These are phyloP conservation scores for Saccharum hybrid DNA, from an alignment of 202 grass and related monocot genomes.

Conservation along the genomic window DNA sequence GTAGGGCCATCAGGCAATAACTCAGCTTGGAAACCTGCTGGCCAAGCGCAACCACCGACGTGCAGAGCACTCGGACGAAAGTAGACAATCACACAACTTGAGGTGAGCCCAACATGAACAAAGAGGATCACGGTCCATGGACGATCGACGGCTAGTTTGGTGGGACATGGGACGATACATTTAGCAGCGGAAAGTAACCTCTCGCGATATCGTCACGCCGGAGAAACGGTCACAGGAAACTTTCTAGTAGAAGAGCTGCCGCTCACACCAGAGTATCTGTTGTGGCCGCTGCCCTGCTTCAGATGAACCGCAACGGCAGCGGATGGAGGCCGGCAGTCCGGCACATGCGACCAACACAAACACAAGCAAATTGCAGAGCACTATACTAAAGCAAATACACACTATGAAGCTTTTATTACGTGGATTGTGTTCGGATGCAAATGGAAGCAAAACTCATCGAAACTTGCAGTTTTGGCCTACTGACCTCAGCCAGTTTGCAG, in stretches of 20 bases:
- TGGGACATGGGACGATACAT: not conserved
- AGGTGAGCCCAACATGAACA: not conserved
- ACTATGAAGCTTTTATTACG: slow-evolving; percentile 22
- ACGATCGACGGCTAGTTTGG: not conserved
- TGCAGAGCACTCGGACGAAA: not conserved
- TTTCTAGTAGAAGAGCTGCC: not conserved
- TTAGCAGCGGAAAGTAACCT: not conserved
- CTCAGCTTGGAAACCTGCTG: not conserved
- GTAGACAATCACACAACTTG: not conserved
- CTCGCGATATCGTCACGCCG: not conserved
- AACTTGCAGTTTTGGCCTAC: slow-evolving; percentile 1
- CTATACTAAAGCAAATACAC: slow-evolving; percentile 21
- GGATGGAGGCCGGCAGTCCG: not conserved
- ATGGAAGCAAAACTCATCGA: slow-evolving; percentile 8
- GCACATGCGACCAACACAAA: not conserved
- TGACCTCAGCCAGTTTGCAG: slow-evolving; percentile 8
- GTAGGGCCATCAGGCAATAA: not conserved
- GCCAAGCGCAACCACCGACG: not conserved
- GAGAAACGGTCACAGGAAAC: not conserved
- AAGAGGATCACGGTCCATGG: not conserved
- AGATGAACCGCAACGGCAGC: not conserved
- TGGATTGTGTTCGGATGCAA: not conserved
- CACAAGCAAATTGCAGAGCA: not conserved
- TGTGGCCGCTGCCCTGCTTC: not conserved
- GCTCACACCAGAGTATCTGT: not conserved